phyloP scores from a whole-genome alignment of 768 basidiomycete genomes.

The Tricholoma furcatifolium region DNA sequence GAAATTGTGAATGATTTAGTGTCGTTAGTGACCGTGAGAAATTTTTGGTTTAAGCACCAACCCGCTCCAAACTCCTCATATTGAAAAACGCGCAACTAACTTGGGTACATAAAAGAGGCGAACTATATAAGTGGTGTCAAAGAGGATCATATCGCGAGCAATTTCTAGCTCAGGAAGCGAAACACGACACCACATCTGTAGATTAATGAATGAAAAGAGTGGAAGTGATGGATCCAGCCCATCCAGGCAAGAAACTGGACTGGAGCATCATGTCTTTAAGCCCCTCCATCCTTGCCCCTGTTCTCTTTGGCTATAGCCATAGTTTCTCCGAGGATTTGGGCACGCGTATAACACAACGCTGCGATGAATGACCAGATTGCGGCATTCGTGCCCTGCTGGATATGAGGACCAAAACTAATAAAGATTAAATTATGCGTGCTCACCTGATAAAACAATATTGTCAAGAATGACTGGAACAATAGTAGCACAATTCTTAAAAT shows the following conservation, averaged over 20 bases:
- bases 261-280: constrained; percentile 34
- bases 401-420: constrained; percentile 4
- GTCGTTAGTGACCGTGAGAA: constrained; percentile 5
- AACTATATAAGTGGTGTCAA: constrained; percentile 10
- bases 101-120: constrained; percentile 8
- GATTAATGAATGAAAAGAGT: constrained; percentile 17
- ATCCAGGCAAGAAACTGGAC: constrained; percentile 3
- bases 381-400: constrained; percentile 75
- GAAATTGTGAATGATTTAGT: background rate
- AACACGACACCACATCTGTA: constrained; percentile 4
- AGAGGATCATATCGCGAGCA: background rate
- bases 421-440: constrained; percentile 12
- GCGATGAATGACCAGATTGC: constrained; percentile 80
- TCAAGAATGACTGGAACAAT: constrained; percentile 58
- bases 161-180: background rate
- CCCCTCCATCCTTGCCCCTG: constrained; percentile 55
- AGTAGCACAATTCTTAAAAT: constrained; percentile 61
- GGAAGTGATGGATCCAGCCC: constrained; percentile 26
- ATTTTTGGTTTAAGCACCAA: background rate
- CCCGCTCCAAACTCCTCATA: constrained; percentile 5
- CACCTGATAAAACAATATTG: constrained; percentile 78
- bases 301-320: constrained; percentile 67
- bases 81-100: constrained; percentile 4
- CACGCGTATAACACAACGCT: constrained; percentile 62
- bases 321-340: constrained; percentile 64